Conservation (phyloP, 2,329 filamentous ascomycete genomes). For the Coniochaeta sp. region DNA sequence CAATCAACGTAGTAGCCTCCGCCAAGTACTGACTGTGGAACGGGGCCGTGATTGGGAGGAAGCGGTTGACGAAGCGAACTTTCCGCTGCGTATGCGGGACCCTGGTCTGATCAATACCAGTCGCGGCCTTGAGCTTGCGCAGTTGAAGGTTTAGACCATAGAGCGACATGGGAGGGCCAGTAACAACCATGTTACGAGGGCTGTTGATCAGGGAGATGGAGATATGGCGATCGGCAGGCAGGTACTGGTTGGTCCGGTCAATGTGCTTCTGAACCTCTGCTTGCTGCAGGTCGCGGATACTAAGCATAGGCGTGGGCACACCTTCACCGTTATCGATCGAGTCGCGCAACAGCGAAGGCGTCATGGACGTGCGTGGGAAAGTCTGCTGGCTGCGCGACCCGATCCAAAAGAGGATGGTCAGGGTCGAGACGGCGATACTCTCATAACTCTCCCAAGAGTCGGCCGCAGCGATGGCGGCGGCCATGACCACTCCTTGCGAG, state of each 20-base stretch:
- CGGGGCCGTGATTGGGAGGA: constrained; percentile 93
- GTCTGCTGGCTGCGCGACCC: constrained; percentile 94
- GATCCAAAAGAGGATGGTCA: constrained; percentile 98
- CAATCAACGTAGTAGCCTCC: constrained; percentile 73
- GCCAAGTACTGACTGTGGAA: constrained; percentile 95
- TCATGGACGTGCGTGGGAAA: constrained; percentile 89
- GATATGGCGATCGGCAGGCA: constrained; percentile 88
- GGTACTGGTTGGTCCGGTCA: constrained; percentile 91
- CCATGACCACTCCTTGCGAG: constrained; percentile 92
- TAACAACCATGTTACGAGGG: constrained; percentile 93
- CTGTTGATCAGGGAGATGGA: constrained; percentile 95
- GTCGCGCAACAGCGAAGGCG: constrained; percentile 84
- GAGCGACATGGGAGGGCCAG: constrained; percentile 88
- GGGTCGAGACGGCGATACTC: constrained; percentile 67
- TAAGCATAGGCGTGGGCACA: constrained; percentile 94
- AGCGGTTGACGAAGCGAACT: constrained; percentile 91
- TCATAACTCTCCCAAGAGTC: constrained; percentile 91
- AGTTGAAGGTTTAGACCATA: constrained; percentile 94
- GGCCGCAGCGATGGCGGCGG: constrained; percentile 82
- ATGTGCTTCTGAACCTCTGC: constrained; percentile 93
- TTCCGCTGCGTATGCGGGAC: constrained; percentile 95
- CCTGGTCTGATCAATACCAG: constrained; percentile 91
- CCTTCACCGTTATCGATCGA: constrained; percentile 93
- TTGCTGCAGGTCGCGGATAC: constrained; percentile 85
- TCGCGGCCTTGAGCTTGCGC: constrained; percentile 94